Evolutionary conservation across 768 basidiomycete species (phyloP), one percentile per base, ranked within the genome.

Genomic region (Lyophyllum decastes): DNA sequence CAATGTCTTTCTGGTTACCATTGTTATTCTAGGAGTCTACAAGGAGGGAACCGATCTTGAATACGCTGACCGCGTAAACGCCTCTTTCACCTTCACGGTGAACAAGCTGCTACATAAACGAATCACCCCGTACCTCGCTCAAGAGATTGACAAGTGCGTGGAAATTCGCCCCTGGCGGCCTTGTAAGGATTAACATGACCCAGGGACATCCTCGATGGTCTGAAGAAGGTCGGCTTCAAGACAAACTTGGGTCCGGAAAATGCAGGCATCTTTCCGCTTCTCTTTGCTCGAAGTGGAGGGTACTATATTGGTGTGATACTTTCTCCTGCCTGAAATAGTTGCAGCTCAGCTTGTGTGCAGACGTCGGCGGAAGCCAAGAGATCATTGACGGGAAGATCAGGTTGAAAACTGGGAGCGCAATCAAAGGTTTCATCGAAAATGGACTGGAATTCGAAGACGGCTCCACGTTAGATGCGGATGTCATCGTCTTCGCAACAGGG

Each of bases 311-410:
- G 78, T 78, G 41, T 19, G 70, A n/a, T 17, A 30, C 4, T 59
- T 2, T 1, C 21, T 26, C 8, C 30, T 11, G 9, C 22, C 7
- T 0, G 16, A 19, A 8, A 3, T 16, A 17, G 26, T 22, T 30
- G 33, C 21, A 40, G 8, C n/a, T 21, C 25, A 33, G 46, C 11
- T 7, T 19, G 21, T 8, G n/a, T 22, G 19, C 50, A 85, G 84
- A 85, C 61, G 79, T 81, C 19, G 86, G 86, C 30, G 83, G 81
- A 10, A 81, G 81, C 58, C 79, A 87, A 68, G 72, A 83, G 61
- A 82, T 89, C 64, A 79, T 81, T 45, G 84, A 88, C 63, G 86
- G 87, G 5, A 82, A 85, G 65, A 86, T 90, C 75, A 88, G 87
- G 68, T 70, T 90, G 55, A 89, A 89, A 73, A 85, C 80, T 70